Evolutionary conservation across 2,329 filamentous ascomycete species (phyloP).

Genomic region (Parafenestella ontariensis): DNA sequence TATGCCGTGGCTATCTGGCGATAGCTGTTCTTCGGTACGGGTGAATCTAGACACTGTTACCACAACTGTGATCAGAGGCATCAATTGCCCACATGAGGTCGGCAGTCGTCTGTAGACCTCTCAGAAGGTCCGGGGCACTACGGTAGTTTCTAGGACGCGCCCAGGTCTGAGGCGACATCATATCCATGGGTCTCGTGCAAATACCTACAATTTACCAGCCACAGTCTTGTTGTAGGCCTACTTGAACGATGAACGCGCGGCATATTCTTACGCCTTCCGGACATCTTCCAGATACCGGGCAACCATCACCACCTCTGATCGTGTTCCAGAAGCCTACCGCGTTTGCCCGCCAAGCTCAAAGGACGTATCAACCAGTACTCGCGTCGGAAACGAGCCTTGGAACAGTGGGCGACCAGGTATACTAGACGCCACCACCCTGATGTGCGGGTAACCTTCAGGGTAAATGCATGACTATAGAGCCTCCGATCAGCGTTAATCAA

Average conservation of each 20-base stretch:
- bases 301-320: neutral
- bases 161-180: neutral
- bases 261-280: conserved; percentile 1
- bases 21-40: conserved; percentile 1
- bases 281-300: neutral
- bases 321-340: conserved; percentile 32
- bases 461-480: conserved; percentile 32
- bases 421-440: conserved; percentile 9
- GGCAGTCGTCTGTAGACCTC: neutral
- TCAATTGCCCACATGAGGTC: neutral
- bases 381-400: conserved; percentile 13
- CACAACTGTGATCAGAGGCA: neutral
- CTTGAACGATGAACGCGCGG: neutral
- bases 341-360: conserved; percentile 7
- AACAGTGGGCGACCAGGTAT: conserved; percentile 11
- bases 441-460: conserved; percentile 24
- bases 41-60: conserved; percentile 2
- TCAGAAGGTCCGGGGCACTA: conserved; percentile 4
- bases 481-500: conserved; percentile 34
- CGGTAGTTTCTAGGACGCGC: neutral
- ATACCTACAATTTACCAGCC: neutral
- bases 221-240: neutral
- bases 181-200: neutral
- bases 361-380: conserved; percentile 6
- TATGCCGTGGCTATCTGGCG: neutral